Base-by-base conservation (phyloP, 345 rosid species). In the Populus ilicifolia region DNA sequence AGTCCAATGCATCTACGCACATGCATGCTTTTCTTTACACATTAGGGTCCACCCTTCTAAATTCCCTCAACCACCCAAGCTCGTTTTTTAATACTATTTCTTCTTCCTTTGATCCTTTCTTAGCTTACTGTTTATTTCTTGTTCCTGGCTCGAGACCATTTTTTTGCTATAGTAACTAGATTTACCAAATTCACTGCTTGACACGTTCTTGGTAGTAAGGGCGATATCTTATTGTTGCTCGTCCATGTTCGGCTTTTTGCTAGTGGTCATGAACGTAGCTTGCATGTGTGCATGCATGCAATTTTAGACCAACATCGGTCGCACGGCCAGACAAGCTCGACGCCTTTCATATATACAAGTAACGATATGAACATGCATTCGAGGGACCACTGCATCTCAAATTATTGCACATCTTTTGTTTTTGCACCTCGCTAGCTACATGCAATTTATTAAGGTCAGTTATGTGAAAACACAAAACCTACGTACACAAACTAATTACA, bases 21-120 rank as follows among this genome's bases (percentile, higher is more conserved):
- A 82, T 88, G 87, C 89, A 82, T 88, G 87, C 80, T 39, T 65
- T 76, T 65, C 72, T 83, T 72, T 68, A 64, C 73, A 70, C 30
- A 10, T 66, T 39, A 21, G 29, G 85, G 79, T 50, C 84, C 81
- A 75, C 83, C 35, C 62, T 65, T 65, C 75, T 69, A 59, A 43
- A 59, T 59, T 59, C 63, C 79, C 77, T 70, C 61, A 71, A 29
- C 70, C 73, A 56, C 63, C 52, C 18, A 25, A 25, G 3, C 33
- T 62, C 36, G 6, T 39, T 6, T 21, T 18, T 5, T 10, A 3
- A 23, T 6, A 23, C 2, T 8, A 6, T 17, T 29, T 3, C 20
- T 3, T 17, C 4, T 39, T 8, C 6, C 18, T n/a, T 8, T 62
- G 23, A 17, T 74, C 23, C 33, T 54, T 2, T 5, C 17, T 46